Evolutionary conservation across 192 early-diverging fungal genomes (phyloP).

Genomic region (Coemansia biformis): DNA sequence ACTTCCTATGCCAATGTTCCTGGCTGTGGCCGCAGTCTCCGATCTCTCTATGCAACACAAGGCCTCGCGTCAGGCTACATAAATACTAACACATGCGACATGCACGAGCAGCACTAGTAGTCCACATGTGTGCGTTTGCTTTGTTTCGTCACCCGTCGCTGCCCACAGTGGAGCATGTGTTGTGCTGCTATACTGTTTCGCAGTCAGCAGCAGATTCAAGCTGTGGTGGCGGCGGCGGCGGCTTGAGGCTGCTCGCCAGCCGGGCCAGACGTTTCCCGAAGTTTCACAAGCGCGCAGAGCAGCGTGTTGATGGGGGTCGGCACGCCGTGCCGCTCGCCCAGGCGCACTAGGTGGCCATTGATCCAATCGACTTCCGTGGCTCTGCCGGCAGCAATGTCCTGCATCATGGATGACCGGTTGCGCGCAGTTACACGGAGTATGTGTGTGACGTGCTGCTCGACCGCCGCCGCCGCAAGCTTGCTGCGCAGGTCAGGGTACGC

Average conservation of each 20-base stretch:
- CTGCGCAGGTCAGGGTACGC: slow-evolving; percentile 36
- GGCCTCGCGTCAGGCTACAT: too few species aligned
- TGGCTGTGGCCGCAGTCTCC: too few species aligned
- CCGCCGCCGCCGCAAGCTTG: slow-evolving; percentile 23
- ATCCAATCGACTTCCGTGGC: slow-evolving; percentile 55
- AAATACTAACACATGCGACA: too few species aligned
- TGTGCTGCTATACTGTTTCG: slow-evolving; percentile 1
- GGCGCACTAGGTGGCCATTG: slow-evolving; percentile 53
- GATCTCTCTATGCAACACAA: too few species aligned
- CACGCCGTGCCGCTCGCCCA: slow-evolving; percentile 48
- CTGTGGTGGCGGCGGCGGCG: too few species aligned
- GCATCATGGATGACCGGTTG: slow-evolving; percentile 55
- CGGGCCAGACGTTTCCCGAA: too few species aligned
- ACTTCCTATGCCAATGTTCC: too few species aligned
- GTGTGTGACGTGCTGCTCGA: slow-evolving; percentile 35
- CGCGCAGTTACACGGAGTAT: slow-evolving; percentile 38
- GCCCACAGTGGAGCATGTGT: neutral
- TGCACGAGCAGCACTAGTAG: too few species aligned
- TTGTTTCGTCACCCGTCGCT: too few species aligned
- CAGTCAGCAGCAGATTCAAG: too few species aligned
- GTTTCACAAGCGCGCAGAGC: slow-evolving; percentile 36
- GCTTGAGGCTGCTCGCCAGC: slow-evolving; percentile 14
- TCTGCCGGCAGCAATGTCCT: slow-evolving; percentile 36
- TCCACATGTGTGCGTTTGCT: too few species aligned
- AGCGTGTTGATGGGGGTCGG: slow-evolving; percentile 39